These are phyloP conservation scores for Chaetomium olivaceum DNA, from an alignment of 2,329 filamentous ascomycete species.

Conservation along the genomic window DNA sequence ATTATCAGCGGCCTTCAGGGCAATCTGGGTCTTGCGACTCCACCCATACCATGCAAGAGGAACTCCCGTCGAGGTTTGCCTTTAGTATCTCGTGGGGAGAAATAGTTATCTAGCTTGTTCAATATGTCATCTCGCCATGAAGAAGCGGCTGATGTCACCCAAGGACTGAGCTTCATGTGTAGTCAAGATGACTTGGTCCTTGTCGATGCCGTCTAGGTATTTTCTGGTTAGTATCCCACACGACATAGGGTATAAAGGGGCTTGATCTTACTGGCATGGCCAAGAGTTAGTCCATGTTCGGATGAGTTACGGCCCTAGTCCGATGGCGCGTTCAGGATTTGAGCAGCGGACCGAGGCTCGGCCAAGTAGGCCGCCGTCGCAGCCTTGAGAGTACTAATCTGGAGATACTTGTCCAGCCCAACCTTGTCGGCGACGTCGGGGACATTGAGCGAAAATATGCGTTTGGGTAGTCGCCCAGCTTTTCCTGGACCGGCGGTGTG, in stretches of 20 bases:
- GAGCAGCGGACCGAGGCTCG: constrained; percentile 4
- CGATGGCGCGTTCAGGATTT: constrained; percentile 29
- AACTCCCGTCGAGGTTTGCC: constrained; percentile 28
- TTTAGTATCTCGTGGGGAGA: constrained; percentile 13
- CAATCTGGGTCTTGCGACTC: constrained; percentile 38
- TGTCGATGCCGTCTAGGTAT: constrained; percentile 21
- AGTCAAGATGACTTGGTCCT: constrained; percentile 21
- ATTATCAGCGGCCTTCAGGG: constrained; percentile 33
- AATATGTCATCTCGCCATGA: constrained; percentile 34
- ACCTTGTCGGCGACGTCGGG: constrained; percentile 31
- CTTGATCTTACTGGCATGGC: constrained; percentile 24
- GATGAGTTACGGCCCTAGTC: constrained; percentile 19
- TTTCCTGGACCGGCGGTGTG: constrained; percentile 26
- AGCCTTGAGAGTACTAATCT: constrained; percentile 30
- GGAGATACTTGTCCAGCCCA: constrained; percentile 33
- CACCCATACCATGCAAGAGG: constrained; percentile 36
- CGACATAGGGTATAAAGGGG: neutral
- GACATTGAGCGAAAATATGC: constrained; percentile 38
- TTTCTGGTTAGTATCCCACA: neutral
- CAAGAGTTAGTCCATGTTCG: constrained; percentile 26
- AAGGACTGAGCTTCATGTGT: constrained; percentile 13
- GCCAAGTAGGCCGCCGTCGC: constrained; percentile 33
- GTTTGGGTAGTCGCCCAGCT: constrained; percentile 24
- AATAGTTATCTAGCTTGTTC: constrained; percentile 25
- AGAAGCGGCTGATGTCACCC: constrained; percentile 28